Evolutionary conservation across 306 rosid genomes (phyloP).

Genomic region (Alnus rubra): DNA sequence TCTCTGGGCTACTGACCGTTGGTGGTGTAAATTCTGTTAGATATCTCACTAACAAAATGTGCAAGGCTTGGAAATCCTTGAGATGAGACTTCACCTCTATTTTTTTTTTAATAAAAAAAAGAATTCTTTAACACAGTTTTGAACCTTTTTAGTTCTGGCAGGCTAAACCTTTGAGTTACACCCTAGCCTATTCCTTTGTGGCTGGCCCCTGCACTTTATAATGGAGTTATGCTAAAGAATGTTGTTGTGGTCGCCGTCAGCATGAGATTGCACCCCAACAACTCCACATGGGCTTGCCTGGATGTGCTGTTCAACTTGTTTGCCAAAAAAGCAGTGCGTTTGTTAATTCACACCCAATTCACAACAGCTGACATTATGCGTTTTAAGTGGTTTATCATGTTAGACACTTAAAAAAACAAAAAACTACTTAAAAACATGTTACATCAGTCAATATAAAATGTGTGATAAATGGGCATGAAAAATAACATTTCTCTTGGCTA

Average conservation of each 20-base stretch:
- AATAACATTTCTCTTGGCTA: not conserved
- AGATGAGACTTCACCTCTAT: conserved; percentile 21
- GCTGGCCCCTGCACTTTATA: not conserved
- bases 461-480: too few species aligned
- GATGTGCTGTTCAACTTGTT: not conserved
- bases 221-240: not conserved
- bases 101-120: not conserved
- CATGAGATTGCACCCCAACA: not conserved
- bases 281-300: not conserved
- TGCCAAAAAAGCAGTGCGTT: not conserved
- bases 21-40: conserved; percentile 69
- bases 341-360: not conserved
- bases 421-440: too few species aligned
- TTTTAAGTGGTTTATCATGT: too few species aligned
- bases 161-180: not conserved
- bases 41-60: conserved; percentile 62
- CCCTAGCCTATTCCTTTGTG: not conserved
- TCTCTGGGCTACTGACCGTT: conserved; percentile 72
- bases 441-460: too few species aligned
- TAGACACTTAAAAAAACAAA: too few species aligned
- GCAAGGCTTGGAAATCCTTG: conserved; percentile 87
- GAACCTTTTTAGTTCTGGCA: not conserved
- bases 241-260: not conserved
- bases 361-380: too few species aligned
- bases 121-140: too few species aligned